Conservation (phyloP, 345 rosid species). For the Murraya paniculata region DNA sequence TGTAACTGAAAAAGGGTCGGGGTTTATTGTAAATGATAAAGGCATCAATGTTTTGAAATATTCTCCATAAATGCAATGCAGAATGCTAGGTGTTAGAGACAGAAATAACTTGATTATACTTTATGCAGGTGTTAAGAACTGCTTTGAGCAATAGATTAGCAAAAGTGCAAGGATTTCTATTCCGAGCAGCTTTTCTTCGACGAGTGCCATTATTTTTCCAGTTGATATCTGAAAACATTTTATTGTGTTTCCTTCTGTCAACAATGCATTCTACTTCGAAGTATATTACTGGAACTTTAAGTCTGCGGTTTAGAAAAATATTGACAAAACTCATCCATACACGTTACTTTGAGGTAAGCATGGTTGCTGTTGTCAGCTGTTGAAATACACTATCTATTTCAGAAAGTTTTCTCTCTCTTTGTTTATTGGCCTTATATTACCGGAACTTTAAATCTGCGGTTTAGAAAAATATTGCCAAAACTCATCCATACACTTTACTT, state of each 20-base stretch:
- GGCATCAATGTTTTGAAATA: neutral
- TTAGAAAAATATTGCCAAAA: conserved; percentile 86
- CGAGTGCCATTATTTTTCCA: conserved; percentile 82
- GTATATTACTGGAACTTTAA: conserved; percentile 82
- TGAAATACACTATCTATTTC: neutral
- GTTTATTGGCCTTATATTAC: conserved; percentile 41
- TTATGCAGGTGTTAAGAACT: conserved; percentile 78
- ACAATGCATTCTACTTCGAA: conserved; percentile 82
- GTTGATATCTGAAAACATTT: conserved; percentile 84
- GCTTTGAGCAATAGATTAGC: conserved; percentile 93
- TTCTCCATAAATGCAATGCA: neutral
- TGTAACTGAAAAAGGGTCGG: neutral
- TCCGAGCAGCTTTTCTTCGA: conserved; percentile 93
- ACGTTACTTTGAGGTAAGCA: conserved; percentile 79
- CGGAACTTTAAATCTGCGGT: conserved; percentile 77
- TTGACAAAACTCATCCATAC: conserved; percentile 86
- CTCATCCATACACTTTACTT: conserved; percentile 34
- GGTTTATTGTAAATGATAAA: neutral
- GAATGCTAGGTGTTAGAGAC: neutral
- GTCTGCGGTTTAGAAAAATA: conserved; percentile 86
- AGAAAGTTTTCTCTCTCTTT: neutral
- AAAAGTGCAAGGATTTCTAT: conserved; percentile 95
- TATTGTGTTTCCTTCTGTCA: conserved; percentile 84
- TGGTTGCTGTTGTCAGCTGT: neutral
- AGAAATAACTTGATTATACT: neutral